Evolutionary conservation across 345 rosid genomes (phyloP).

Genomic region (Boechera stricta): DNA sequence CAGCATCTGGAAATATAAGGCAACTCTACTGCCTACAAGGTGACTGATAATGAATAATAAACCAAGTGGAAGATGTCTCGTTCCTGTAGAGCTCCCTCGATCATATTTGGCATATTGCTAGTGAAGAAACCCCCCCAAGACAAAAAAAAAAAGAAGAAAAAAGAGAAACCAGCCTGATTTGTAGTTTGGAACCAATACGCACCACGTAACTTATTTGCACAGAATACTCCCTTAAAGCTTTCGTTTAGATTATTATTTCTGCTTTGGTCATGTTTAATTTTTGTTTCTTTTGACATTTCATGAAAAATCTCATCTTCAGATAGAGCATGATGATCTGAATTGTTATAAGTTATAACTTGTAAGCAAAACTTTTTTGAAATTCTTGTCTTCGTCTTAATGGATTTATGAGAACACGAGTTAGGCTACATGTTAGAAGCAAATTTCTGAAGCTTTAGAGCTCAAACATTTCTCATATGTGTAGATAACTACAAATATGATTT

Average conservation of each 20-base stretch:
- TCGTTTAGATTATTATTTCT: slow-evolving; percentile 33
- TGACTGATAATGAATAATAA: slow-evolving; percentile 52
- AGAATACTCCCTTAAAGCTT: slow-evolving; percentile 35
- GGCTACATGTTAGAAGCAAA: background rate
- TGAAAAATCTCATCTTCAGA: slow-evolving; percentile 27
- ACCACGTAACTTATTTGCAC: slow-evolving; percentile 48
- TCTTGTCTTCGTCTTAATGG: background rate
- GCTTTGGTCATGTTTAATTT: slow-evolving; percentile 32
- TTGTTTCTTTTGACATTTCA: slow-evolving; percentile 28
- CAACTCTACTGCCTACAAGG: slow-evolving; percentile 99
- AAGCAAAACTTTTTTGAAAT: slow-evolving; percentile 24
- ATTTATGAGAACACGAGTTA: background rate
- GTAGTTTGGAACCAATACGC: slow-evolving; percentile 42
- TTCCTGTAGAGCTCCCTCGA: slow-evolving; percentile 37
- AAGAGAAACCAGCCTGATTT: slow-evolving; percentile 40
- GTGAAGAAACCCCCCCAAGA: slow-evolving; percentile 33
- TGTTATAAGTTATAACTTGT: slow-evolving; percentile 32
- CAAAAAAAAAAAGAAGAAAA: background rate
- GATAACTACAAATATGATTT: background rate
- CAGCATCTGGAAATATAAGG: slow-evolving; percentile 97
- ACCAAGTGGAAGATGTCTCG: slow-evolving; percentile 28
- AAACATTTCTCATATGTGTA: background rate
- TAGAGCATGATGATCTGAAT: slow-evolving; percentile 23
- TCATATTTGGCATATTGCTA: slow-evolving; percentile 44
- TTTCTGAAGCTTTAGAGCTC: background rate